phyloP scores from a whole-genome alignment of 208 protist species.

The Trypanosoma melophagium region DNA sequence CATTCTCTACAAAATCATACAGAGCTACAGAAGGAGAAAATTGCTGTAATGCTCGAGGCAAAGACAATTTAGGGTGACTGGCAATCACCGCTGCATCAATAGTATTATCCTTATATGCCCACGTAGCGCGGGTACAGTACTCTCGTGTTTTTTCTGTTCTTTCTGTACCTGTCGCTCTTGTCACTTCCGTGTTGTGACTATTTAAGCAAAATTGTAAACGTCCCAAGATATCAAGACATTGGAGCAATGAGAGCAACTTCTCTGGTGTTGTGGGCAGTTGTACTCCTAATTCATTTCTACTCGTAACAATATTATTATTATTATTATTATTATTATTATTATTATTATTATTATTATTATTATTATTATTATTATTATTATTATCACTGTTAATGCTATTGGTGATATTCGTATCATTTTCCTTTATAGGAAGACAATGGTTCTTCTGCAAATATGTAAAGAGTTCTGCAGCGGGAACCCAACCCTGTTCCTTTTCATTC shows the following conservation, averaged over 20 bases:
- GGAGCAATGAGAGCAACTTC: slow-evolving; percentile 8
- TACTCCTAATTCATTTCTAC: background rate
- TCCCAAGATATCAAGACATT: slow-evolving; percentile 7
- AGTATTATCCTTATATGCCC: slow-evolving; percentile 26
- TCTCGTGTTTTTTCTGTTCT: background rate
- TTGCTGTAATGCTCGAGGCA: slow-evolving; percentile 3
- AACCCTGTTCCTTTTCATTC: background rate
- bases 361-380: background rate
- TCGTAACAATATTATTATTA: background rate
- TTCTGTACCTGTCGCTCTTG: background rate
- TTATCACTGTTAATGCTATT: background rate
- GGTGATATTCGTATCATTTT: background rate
- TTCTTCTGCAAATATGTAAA: background rate
- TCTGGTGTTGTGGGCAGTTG: background rate
- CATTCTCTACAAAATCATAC: slow-evolving; percentile 26
- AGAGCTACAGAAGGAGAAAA: background rate
- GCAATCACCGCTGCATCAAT: slow-evolving; percentile 21
- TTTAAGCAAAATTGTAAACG: slow-evolving; percentile 19
- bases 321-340: background rate
- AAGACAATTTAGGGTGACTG: slow-evolving; percentile 27
- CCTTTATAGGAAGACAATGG: background rate
- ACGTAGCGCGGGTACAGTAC: slow-evolving; percentile 30
- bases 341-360: background rate
- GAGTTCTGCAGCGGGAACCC: slow-evolving; percentile 6
- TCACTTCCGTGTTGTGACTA: background rate